A percentile compares a stretch with the other conserved stretches of the same genome.
phyloP scores from a whole-genome alignment of 1,284 basidiomycete genomes.

The Marasmius tenuissimus region DNA sequence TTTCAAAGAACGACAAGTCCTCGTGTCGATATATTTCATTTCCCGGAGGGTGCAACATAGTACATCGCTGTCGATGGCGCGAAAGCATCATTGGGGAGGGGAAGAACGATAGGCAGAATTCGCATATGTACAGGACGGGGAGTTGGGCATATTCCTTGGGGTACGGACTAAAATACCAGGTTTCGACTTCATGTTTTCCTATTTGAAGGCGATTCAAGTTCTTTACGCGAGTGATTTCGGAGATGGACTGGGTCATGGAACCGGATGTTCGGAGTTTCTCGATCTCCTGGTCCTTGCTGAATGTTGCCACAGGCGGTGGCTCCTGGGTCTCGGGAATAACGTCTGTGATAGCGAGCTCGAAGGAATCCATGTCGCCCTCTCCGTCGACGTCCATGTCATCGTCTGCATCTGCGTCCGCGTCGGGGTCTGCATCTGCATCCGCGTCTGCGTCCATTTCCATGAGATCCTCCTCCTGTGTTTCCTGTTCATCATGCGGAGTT shows the following conservation, averaged over 20 bases:
- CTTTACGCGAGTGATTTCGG: slow-evolving; percentile 97
- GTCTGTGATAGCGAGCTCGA: slow-evolving; percentile 50
- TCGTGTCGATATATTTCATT: slow-evolving; percentile 99
- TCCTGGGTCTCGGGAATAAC: slow-evolving; percentile 35
- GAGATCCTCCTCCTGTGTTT: slow-evolving; percentile 64
- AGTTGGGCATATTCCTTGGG: slow-evolving; percentile 97
- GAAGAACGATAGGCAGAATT: slow-evolving; percentile 94
- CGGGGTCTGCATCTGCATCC: slow-evolving; percentile 55
- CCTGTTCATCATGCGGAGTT: slow-evolving; percentile 53
- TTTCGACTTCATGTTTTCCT: slow-evolving; percentile 94
- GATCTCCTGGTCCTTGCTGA: slow-evolving; percentile 98
- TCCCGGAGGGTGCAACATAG: slow-evolving; percentile 92
- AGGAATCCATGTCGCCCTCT: slow-evolving; percentile 61
- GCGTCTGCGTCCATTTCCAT: slow-evolving; percentile 58
- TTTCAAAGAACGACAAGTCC: slow-evolving; percentile 97
- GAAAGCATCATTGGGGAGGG: slow-evolving; percentile 85
- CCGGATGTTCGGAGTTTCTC: slow-evolving; percentile 97
- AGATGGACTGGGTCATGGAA: slow-evolving; percentile 98
- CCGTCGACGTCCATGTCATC: slow-evolving; percentile 58
- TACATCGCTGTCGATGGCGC: slow-evolving; percentile 92
- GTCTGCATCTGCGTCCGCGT: slow-evolving; percentile 40
- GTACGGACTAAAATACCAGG: slow-evolving; percentile 99
- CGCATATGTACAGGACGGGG: slow-evolving; percentile 95
- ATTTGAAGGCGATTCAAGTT: slow-evolving; percentile 97
- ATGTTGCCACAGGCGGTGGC: slow-evolving; percentile 51